Evolutionary conservation across 2,329 filamentous ascomycete genomes (phyloP), one percentile per base, ranked within the genome.

Genomic region (Diaporthe capsici): DNA sequence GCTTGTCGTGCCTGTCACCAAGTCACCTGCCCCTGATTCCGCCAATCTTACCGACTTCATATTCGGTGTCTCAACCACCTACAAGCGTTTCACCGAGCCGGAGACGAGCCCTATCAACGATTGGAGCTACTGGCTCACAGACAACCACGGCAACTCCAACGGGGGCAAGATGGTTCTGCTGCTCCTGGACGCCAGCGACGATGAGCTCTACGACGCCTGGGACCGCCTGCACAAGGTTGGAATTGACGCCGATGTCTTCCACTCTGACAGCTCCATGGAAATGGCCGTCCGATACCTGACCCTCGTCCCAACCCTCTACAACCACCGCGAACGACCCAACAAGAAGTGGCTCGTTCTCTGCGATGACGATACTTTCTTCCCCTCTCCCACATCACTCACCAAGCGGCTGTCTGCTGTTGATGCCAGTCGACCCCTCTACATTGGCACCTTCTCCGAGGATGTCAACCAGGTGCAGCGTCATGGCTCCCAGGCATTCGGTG

Each of bases 331-430:
- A 3, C 84, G 88, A 63, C 81, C 80, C 34, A 81, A 81, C 42
- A 90, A 88, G 82, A 90, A 89, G 78, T 93, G 91, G 91, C 85
- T 90, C 1, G 90, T 91, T 20, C 87, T 90, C 20, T 92, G 91
- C 80, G 91, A 93, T 78, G 91, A 93, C 78, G 91, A 93, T 77
- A 93, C 91, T 4, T 92, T 92, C 80, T 92, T 92, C 84, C 87
- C 89, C 7, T 91, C 88, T 75, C 90, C 92, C 81, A 84, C 90
- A 72, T 86, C 83, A 15, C 83, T 93, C 17, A 84, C 88, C 4
- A 84, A 89, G 51, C 88, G 85, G 65, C 85, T 92, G 57, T 83
- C 82, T n/a, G 82, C 85, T 6, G 90, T 88, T 79, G 89, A 92
- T 78, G 83, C 89, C 75, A 85, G 82, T 1, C 82, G 86, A 63